Base-by-base conservation (phyloP, 768 basidiomycete species). In the Mycena crocata region DNA sequence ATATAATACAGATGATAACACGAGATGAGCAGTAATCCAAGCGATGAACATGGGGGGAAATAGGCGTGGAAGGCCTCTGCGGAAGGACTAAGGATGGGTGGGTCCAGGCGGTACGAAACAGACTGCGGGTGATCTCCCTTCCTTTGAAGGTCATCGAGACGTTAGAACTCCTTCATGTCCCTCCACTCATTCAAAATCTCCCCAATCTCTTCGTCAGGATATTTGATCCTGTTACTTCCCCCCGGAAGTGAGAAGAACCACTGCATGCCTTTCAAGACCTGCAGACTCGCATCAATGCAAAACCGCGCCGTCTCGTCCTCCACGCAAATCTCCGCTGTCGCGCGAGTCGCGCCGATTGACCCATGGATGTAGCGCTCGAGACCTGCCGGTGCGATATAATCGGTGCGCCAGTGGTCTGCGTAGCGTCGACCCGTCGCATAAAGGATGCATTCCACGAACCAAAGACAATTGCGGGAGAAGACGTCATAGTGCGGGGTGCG, bases 341-440 rank as follows among this genome's bases (percentile, higher is more conserved):
- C 48, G 9, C 21, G 26, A 7, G 19, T 31, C 28, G 48, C 35
- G 8, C 31, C 39, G 31, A 61, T 52, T 6, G 14, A 9, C 8
- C 39, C 28, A 6, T 61, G 28, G 26, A 61, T 44, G 50, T 61
- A 61, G 9, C 31, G 48, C 21, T 23, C 30, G 6, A 61, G 49
- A 19, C 34, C 59, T n/a, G 4, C 5, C 1, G 59, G 50, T 21
- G 4, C 46, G 30, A 52, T 42, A 21, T 32, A 7, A 0, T 10
- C 50, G 5, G 49, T 50, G 28, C 50, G 59, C 59, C 59, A 61
- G 40, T 61, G 50, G 21, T 61, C 40, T 28, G 49, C 30, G 50
- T 61, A 52, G 21, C 59, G 59, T 1, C 59, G 59, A 30, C 59
- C 59, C 39, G 59, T 51, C 50, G 59, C 39, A 40, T 61, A 51